Evolutionary conservation across 805 yeast genomes (phyloP), one percentile per base, ranked within the genome.

Genomic region (Candida caryicola): DNA sequence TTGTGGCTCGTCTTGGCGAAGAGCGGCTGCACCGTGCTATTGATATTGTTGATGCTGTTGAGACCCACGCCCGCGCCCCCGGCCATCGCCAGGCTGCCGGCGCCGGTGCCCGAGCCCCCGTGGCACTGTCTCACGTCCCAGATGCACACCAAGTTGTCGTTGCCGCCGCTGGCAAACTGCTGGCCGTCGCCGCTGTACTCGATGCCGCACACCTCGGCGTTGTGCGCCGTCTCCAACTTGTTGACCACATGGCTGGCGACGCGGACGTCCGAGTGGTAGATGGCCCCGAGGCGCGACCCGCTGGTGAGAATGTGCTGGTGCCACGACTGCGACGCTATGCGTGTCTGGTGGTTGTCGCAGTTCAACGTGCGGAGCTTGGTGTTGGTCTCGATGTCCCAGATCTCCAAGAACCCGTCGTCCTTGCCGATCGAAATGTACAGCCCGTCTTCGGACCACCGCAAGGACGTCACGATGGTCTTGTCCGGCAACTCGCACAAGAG

Each of bases 381-480:
- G 49, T 73, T 75, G 5, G 84, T 76, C 50, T 85, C 95, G 18
- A 85, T 81, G 61, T 93, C 98, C 96, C 97, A 93, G 40, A 93
- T 83, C 62, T 91, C 96, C 15, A 89, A 71, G 10, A 77, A 67
- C 1, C 99, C 98, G 51, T 86, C 85, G 34, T 81, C 83, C 47
- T 78, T 75, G 6, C 96, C 97, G 13, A 93, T 77, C 0, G 95
- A 81, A 14, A 93, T 68, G 54, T 88, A 88, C 13, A 82, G 78
- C 2, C 95, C 93, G 59, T 90, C 97, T 25, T 83, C 85, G 4
- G 96, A 84, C 98, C 98, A 93, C 47, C 80, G 74, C 4, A 93
- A 72, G 13, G 95, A 82, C 1, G 90, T 70, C 4, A 86, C 81
- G 31, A 70, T 51, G 6, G 71, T 63, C 36, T 75, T 76, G 17